phyloP scores from a whole-genome alignment of 2,329 filamentous ascomycete genomes.

The Phyllosticta paracitricarpa region DNA sequence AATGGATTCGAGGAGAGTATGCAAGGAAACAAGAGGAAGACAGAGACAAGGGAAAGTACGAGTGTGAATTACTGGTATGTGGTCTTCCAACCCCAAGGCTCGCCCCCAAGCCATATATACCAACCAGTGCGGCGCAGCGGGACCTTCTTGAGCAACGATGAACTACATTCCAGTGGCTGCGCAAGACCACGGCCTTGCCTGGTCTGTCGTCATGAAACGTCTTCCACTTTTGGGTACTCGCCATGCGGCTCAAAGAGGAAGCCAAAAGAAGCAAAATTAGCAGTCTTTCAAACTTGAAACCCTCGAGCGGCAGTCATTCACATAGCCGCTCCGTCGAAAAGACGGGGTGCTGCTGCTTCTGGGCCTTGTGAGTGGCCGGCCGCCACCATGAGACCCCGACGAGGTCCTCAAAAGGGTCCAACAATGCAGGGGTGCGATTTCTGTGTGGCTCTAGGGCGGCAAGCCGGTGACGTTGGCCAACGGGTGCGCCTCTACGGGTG shows the following conservation, averaged over 20 bases:
- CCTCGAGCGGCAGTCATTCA: slow-evolving; percentile 22
- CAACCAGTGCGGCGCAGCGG: slow-evolving; percentile 6
- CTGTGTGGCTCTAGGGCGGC: neutral
- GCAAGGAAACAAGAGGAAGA: slow-evolving; percentile 5
- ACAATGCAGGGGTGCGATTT: neutral
- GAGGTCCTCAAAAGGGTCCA: slow-evolving; percentile 7
- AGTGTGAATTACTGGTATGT: neutral
- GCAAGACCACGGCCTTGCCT: slow-evolving; percentile 17
- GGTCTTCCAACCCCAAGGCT: neutral
- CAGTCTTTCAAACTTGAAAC: slow-evolving; percentile 17
- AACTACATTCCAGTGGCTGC: slow-evolving; percentile 6
- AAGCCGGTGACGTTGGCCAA: neutral
- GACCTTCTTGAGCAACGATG: slow-evolving; percentile 2
- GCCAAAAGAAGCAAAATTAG: slow-evolving; percentile 14
- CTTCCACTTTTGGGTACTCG: slow-evolving; percentile 30
- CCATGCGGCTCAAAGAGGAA: slow-evolving; percentile 22
- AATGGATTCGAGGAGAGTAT: neutral
- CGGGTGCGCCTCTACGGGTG: neutral
- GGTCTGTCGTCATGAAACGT: slow-evolving; percentile 31
- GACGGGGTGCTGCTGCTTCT: slow-evolving; percentile 17
- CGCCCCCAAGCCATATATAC: slow-evolving; percentile 6
- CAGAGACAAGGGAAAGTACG: neutral
- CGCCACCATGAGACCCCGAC: slow-evolving; percentile 1
- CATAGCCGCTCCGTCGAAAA: slow-evolving; percentile 24
- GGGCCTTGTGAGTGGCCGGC: slow-evolving; percentile 23